Evolutionary conservation across 805 yeast species (phyloP).

Genomic region (Ogataea corticis): DNA sequence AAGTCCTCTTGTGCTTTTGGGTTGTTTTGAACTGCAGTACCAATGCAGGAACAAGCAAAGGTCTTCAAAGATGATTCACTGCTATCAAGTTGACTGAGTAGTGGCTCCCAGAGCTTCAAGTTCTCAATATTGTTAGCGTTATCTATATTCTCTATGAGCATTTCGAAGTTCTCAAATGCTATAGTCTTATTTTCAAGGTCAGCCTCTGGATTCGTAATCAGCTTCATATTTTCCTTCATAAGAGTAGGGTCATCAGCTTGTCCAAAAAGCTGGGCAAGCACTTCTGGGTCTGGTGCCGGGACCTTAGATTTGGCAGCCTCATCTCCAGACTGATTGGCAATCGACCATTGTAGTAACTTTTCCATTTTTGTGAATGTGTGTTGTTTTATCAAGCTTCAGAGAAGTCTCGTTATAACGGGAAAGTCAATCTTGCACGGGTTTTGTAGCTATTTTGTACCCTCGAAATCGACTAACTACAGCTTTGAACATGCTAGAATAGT

Average conservation of each 20-base stretch:
- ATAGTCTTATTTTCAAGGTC: conserved; percentile 62
- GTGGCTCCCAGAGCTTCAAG: conserved; percentile 74
- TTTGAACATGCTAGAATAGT: conserved; percentile 12
- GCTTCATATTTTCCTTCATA: conserved; percentile 75
- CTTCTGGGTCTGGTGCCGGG: conserved; percentile 78
- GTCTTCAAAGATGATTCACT: conserved; percentile 48
- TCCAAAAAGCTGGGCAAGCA: conserved; percentile 76
- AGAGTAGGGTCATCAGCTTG: conserved; percentile 79
- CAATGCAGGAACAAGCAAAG: conserved; percentile 71
- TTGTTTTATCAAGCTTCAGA: too few species aligned
- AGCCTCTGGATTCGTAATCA: conserved; percentile 58
- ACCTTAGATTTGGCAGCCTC: conserved; percentile 61
- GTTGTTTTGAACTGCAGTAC: conserved; percentile 93
- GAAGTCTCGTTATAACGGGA: too few species aligned
- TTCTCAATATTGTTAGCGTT: conserved; percentile 92
- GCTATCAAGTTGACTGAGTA: conserved; percentile 54
- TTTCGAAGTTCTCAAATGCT: conserved; percentile 89
- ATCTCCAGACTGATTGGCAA: conserved; percentile 73
- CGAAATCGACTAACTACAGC: not conserved
- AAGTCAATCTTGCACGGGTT: too few species aligned
- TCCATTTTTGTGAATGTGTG: too few species aligned
- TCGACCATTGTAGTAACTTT: conserved; percentile 88
- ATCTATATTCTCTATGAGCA: conserved; percentile 89
- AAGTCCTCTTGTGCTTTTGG: conserved; percentile 70
- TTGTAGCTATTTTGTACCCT: too few species aligned